Evolutionary conservation across 1,139 yeast species (phyloP), one percentile per base, ranked within the genome.

Genomic region (Lodderomyces theae): DNA sequence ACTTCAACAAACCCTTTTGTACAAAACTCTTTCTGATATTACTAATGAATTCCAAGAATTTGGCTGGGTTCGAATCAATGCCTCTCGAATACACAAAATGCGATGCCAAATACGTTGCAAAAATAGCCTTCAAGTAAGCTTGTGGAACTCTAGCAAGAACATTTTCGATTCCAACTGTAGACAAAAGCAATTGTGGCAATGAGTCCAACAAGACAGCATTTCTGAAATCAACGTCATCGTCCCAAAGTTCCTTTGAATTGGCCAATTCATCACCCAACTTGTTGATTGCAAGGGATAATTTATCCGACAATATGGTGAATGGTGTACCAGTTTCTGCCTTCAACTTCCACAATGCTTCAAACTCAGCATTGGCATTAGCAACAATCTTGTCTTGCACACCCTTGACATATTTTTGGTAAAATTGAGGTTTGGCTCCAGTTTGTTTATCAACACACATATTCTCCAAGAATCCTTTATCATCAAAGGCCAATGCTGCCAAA

Each of bases 101-200:
- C 34, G 96, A 87, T 12, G 96, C 94, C 54, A 92, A 75, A 58
- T 81, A 85, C 34, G 96, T 86, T 40, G 97, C 96, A 60, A 92
- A 86, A 51, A 92, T 79, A 10, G 97, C 96, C 58, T 82, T 82
- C 59, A 90, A 73, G 62, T 92, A 92, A 45, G 94, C 77, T 47
- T 77, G 88, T 13, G 98, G 98, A 39, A 92, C 95, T 54, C 95
- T 80, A 36, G 71, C 56, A 54, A 90, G 68, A 37, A 92, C 80
- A 44, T 70, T 66, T 21, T 82, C 85, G 44, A 88, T 76, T n/a
- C 96, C 96, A 54, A 90, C 77, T 49, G 77, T 78, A 43, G 79
- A 65, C 43, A 86, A 72, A 53, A 92, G 76, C 52, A 84, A 68
- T 39, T 77, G 72, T 42, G 98, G 98, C 48, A 92, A 79, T 3